phyloP scores from a whole-genome alignment of 2,329 filamentous ascomycete species.

The Gnomoniopsis sp. region DNA sequence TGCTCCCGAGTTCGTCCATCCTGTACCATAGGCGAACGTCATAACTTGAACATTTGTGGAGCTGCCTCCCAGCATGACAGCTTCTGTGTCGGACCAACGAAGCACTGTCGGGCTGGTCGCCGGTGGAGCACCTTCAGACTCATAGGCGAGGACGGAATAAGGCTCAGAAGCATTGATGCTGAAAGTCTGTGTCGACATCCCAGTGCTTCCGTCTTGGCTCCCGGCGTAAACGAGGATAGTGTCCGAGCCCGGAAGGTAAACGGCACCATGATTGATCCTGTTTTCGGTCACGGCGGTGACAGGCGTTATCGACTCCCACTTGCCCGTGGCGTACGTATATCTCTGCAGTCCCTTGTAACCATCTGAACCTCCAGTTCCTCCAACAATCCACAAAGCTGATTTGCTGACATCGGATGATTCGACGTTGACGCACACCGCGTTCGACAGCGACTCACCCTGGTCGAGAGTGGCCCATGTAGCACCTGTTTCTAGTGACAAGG shows the following conservation, averaged over 20 bases:
- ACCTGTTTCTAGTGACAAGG: constrained; percentile 64
- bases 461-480: constrained; percentile 67
- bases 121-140: constrained; percentile 54
- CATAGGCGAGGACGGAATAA: constrained; percentile 58
- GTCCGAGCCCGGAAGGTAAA: constrained; percentile 67
- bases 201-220: constrained; percentile 54
- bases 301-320: constrained; percentile 48
- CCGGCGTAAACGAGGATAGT: constrained; percentile 81
- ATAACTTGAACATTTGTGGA: constrained; percentile 65
- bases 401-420: constrained; percentile 54
- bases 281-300: constrained; percentile 57
- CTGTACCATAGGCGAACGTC: constrained; percentile 61
- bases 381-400: constrained; percentile 75
- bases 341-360: constrained; percentile 74
- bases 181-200: constrained; percentile 70
- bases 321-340: constrained; percentile 50
- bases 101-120: constrained; percentile 68
- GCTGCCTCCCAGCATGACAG: constrained; percentile 72
- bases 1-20: constrained; percentile 67
- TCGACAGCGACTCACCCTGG: constrained; percentile 67
- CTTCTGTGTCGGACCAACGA: constrained; percentile 67
- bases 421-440: constrained; percentile 73
- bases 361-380: constrained; percentile 57
- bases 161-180: constrained; percentile 65
- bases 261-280: constrained; percentile 70